Base-by-base conservation (phyloP, 208 protist species). In the Leishmania arabica region DNA sequence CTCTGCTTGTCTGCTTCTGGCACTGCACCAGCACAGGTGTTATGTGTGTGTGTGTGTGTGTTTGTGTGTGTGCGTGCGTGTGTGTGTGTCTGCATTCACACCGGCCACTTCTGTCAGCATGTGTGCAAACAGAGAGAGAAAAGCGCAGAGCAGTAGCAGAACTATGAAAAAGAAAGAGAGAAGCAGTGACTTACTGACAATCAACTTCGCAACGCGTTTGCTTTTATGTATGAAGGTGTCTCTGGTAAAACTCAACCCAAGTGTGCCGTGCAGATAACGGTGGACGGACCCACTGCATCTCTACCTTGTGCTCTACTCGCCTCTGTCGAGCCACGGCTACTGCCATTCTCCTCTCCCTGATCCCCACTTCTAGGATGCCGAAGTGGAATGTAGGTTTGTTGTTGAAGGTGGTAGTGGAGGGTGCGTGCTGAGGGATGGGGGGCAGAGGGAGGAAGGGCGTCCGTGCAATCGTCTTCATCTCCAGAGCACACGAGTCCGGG, bases 141-240 rank as follows among this genome's bases (percentile, higher is more conserved):
- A 31, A 24, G 66, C 58, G 34, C 27, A 27, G 27, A 31, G 9
- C 8, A 15, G 58, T 64, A 7, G 40, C n/a, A 45, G 6, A 42
- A n/a, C 31, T 19, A 49, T 53, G 47, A 6, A 5, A 31, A 53
- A 53, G 0, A 71, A 34, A 17, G 65, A 54, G 45, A 73, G 45
- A 73, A 27, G 31, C 8, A 27, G 40, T 8, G 47, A 4, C 40
- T 42, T 49, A 49, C 45, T 53, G 47, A 37, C 11, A 8, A 73
- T 73, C 69, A 37, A 73, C 69, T 51, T 53, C 27, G 45, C 6
- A 54, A 34, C 21, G 34, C 60, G 37, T 75, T 75, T 47, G 80
- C 24, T 13, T 62, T 79, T 51, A 64, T 85, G n/a, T 78, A 82
- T 86, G 78, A 86, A 5, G 58, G 82, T 81, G 72, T 72, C 77